A percentile compares a stretch with the other conserved stretches of the same genome.
Conservation (phyloP, 352 stramenopile species). For the Blastocystis sp. region DNA sequence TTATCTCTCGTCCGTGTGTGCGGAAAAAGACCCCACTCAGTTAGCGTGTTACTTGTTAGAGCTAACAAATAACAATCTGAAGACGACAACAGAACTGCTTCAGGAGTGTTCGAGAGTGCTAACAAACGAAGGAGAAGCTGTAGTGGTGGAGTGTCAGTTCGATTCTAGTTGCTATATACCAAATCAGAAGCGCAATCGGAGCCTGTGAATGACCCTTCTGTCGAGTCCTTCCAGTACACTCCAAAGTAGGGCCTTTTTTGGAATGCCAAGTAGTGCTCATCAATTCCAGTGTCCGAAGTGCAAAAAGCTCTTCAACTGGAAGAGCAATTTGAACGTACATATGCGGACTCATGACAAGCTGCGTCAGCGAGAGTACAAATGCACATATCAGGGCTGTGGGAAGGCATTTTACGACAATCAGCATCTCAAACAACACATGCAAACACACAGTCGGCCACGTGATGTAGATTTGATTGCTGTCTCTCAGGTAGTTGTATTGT, state of each 20-base stretch:
- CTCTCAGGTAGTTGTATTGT: background rate
- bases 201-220: background rate
- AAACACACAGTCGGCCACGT: slow-evolving; percentile 26
- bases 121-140: background rate
- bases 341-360: slow-evolving; percentile 45
- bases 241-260: background rate
- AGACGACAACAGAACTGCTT: background rate
- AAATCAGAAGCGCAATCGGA: background rate
- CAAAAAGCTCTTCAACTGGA: slow-evolving; percentile 17
- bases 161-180: background rate
- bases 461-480: background rate
- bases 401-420: slow-evolving; percentile 59
- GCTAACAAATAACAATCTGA: slow-evolving; percentile 26
- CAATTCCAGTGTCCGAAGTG: background rate
- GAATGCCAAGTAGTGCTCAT: background rate
- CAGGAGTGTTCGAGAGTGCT: background rate
- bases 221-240: background rate
- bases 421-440: slow-evolving; percentile 40
- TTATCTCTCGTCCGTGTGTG: background rate
- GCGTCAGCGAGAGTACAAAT: slow-evolving; percentile 20
- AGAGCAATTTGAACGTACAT: slow-evolving; percentile 47
- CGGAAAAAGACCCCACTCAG: background rate
- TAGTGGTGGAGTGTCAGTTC: background rate
- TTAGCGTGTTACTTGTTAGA: background rate
- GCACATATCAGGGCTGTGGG: background rate